A percentile compares a stretch with the other conserved stretches of the same genome.
phyloP scores from a whole-genome alignment of 1,139 yeast genomes.

The Lodderomyces beijingensis region DNA sequence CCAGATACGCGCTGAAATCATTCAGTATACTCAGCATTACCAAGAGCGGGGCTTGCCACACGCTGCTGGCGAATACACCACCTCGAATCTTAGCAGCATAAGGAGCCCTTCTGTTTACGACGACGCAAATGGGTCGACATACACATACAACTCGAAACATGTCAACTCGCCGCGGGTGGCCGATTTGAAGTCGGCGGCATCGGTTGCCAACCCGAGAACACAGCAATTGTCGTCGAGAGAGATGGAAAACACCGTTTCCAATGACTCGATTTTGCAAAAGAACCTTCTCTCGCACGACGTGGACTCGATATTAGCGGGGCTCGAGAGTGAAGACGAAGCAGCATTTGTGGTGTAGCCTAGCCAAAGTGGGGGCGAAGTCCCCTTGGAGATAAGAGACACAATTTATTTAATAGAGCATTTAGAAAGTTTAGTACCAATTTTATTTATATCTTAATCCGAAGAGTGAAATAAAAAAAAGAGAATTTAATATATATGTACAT shows the following conservation, averaged over 20 bases:
- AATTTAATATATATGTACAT: neutral
- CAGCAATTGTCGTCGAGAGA: conserved; percentile 2
- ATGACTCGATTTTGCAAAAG: conserved; percentile 30
- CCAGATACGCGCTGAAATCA: conserved; percentile 38
- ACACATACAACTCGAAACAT: conserved; percentile 14
- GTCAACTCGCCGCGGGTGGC: conserved; percentile 36
- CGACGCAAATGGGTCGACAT: conserved; percentile 18
- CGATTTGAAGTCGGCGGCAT: conserved; percentile 42
- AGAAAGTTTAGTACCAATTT: too few species aligned
- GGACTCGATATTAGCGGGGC: conserved; percentile 32
- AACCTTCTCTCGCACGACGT: conserved; percentile 34
- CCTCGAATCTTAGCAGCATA: conserved; percentile 7
- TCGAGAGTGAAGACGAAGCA: conserved; percentile 35
- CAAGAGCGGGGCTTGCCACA: conserved; percentile 12
- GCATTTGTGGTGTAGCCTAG: conserved; percentile 31
- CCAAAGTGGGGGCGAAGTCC: too few species aligned
- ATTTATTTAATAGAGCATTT: too few species aligned
- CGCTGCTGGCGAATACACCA: conserved; percentile 8
- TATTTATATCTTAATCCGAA: too few species aligned
- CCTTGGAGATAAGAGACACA: too few species aligned
- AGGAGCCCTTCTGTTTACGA: conserved; percentile 6
- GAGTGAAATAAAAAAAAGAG: too few species aligned
- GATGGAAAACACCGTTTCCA: conserved; percentile 11
- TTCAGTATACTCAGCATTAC: conserved; percentile 13
- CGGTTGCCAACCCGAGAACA: conserved; percentile 7